phyloP scores from a whole-genome alignment of 306 rosid species.

The Mimosa pudica region DNA sequence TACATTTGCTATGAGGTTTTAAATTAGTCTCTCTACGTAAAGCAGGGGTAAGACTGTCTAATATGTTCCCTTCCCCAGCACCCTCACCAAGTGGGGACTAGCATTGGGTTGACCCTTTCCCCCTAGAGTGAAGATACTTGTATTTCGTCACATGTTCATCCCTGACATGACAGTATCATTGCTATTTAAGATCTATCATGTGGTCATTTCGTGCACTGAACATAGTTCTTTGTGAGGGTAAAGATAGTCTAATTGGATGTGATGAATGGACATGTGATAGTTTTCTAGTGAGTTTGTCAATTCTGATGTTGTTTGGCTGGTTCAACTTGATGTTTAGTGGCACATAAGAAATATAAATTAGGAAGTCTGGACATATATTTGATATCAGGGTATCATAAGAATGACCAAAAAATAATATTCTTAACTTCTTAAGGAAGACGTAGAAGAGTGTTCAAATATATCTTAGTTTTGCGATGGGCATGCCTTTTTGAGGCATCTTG shows the following conservation, averaged over 20 bases:
- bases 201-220: background rate
- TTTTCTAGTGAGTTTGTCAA: background rate
- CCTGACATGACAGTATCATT: constrained; percentile 7
- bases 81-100: too few relatives aligned
- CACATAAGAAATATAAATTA: background rate
- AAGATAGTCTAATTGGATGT: background rate
- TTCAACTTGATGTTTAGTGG: background rate
- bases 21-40: too few relatives aligned
- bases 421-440: background rate
- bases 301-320: background rate
- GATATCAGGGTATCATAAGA: background rate
- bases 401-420: background rate
- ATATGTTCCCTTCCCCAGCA: too few relatives aligned
- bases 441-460: background rate
- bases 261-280: background rate
- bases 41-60: too few relatives aligned
- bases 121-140: background rate
- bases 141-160: constrained; percentile 5
- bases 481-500: background rate
- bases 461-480: background rate
- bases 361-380: background rate
- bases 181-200: background rate
- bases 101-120: too few relatives aligned
- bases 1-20: too few relatives aligned
- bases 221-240: background rate